Evolutionary conservation across 2,329 filamentous ascomycete species (phyloP), one percentile per base, ranked within the genome.

Genomic region (Alternaria sp.): DNA sequence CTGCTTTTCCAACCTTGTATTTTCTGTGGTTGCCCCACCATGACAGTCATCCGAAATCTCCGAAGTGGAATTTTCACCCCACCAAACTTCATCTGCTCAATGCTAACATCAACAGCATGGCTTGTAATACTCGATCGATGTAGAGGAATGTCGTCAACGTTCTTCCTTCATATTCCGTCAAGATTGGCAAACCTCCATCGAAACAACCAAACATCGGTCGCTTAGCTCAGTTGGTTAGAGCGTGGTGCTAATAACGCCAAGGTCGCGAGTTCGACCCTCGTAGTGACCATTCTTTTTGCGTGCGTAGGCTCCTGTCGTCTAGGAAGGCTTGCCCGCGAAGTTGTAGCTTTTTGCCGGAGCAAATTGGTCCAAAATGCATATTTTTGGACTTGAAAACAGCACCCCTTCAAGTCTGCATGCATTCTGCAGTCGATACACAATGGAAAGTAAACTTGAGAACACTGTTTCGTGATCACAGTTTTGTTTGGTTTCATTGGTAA

Each of bases 171-270:
- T 54, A 7, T 1, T 0, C 11, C 9, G 11, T 19, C 11, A 7
- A 15, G 2, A 0, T 50, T 2, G 1, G 2, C 5, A 1, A 11
- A n/a, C 9, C 10, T 40, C 12, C 59, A 57, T 61, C 58, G 47
- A 64, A 57, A 57, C 23, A 61, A n/a, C 45, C 23, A 9, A 59
- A 40, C 30, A 62, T 51, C 55, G 64, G 64, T 66, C 64, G 64
- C 61, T 66, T 66, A 66, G 61, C 61, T 63, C 61, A 63, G 61
- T 63, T 63, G 61, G 61, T 63, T 63, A 63, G 61, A 63, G 61
- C 64, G 64, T 66, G 64, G 64, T 66, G 64, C 64, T 66, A 66
- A 66, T 66, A 66, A 65, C 62, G 62, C 62, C 62, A 65, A 65
- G 62, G 62, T 65, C 62, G 62, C 55, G 62, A 54, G 62, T 65